These are phyloP conservation scores for Eimeria zaria DNA, from an alignment of 169 alveolate genomes.

Conservation along the genomic window DNA sequence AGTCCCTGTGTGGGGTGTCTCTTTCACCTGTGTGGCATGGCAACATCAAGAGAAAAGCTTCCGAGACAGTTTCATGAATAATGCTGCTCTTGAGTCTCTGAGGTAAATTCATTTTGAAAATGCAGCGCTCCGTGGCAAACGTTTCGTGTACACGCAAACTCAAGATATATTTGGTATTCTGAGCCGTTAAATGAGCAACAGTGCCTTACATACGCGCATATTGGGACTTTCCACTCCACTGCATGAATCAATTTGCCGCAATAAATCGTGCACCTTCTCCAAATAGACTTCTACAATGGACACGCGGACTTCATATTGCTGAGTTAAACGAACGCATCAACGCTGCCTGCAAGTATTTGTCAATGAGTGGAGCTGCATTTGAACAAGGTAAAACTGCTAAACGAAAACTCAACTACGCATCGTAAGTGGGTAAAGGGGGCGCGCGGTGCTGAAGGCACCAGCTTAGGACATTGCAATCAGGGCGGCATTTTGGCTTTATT, in stretches of 20 bases:
- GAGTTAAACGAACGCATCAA: neutral
- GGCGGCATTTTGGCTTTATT: neutral
- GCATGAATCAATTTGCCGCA: constrained; percentile 14
- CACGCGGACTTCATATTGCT: constrained; percentile 71
- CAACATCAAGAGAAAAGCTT: neutral
- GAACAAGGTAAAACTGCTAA: neutral
- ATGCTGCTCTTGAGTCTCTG: neutral
- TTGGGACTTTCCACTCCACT: constrained; percentile 16
- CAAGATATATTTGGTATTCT: no score
- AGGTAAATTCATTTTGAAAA: no score
- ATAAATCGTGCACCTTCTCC: constrained; percentile 66
- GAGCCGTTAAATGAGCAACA: constrained; percentile 7
- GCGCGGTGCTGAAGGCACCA: neutral
- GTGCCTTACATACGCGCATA: constrained; percentile 73
- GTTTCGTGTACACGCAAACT: neutral
- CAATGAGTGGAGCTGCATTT: neutral
- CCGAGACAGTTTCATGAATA: neutral
- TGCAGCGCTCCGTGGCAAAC: neutral
- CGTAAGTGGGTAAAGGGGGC: neutral
- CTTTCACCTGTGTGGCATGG: constrained; percentile 10
- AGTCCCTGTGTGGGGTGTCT: constrained; percentile 59
- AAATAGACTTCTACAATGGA: constrained; percentile 67
- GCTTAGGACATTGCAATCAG: neutral
- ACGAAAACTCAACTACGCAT: neutral
- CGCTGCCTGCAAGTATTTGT: neutral